A percentile compares a stretch with the other conserved stretches of the same genome.
phyloP scores from a whole-genome alignment of 495 filamentous ascomycete species.

The Aspergillus biplanus region DNA sequence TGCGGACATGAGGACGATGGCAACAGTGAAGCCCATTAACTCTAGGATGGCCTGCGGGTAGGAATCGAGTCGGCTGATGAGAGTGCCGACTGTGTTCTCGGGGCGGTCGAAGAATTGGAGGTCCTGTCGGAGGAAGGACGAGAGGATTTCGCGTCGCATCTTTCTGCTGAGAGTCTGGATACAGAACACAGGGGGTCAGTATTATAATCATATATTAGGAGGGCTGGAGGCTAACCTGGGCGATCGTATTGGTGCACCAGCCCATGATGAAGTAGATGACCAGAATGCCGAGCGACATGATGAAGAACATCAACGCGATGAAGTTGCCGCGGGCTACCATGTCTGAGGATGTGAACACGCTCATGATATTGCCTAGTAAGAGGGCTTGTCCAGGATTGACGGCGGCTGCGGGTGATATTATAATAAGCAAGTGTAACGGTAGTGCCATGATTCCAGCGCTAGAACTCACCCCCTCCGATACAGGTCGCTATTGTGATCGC shows the following conservation, averaged over 20 bases:
- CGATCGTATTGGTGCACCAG: no score
- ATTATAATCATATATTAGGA: no score
- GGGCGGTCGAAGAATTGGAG: slow-evolving; percentile 61
- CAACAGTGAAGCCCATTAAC: slow-evolving; percentile 50
- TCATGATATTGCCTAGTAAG: slow-evolving; percentile 29
- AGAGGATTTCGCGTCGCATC: slow-evolving; percentile 34
- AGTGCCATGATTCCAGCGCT: no score
- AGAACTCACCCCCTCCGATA: no score
- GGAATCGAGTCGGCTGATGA: slow-evolving; percentile 50
- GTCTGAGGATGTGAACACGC: slow-evolving; percentile 35
- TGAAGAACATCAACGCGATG: slow-evolving; percentile 67
- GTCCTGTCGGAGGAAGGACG: slow-evolving; percentile 56
- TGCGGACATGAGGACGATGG: slow-evolving; percentile 28
- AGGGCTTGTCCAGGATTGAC: slow-evolving; percentile 33
- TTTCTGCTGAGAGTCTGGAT: no score
- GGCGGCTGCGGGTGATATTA: slow-evolving; percentile 25
- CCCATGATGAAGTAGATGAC: neutral
- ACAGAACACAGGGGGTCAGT: no score
- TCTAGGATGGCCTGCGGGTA: slow-evolving; percentile 22
- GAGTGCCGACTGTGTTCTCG: slow-evolving; percentile 50
- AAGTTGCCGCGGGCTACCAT: slow-evolving; percentile 46
- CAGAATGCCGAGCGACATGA: slow-evolving; percentile 49
- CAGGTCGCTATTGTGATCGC: no score
- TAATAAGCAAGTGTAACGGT: slow-evolving; percentile 14
- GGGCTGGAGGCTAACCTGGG: no score